Percentiles rank a stretch among this genome's conserved stretches.
Evolutionary conservation across 1,139 yeast species (phyloP).

Genomic region (Geotrichum candidum): DNA sequence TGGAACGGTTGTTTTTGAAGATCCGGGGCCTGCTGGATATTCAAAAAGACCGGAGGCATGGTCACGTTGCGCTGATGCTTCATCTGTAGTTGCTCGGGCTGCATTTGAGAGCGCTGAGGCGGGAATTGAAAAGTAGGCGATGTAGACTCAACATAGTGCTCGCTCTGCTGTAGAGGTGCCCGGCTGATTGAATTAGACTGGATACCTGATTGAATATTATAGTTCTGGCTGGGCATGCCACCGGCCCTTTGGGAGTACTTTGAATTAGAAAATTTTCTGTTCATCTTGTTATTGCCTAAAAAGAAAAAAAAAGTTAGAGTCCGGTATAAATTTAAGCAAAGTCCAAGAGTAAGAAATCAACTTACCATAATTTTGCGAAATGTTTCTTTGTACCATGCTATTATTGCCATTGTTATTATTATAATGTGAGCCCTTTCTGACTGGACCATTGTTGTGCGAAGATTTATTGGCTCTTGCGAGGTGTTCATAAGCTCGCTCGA

Average conservation of each 20-base stretch:
- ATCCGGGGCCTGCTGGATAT: neutral
- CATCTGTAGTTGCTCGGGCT: neutral
- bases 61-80: conserved; percentile 14
- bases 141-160: neutral
- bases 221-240: neutral
- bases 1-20: neutral
- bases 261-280: neutral
- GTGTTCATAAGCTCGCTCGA: conserved; percentile 11
- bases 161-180: neutral
- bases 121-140: neutral
- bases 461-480: conserved; percentile 7
- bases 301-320: neutral
- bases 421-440: conserved; percentile 1
- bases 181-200: neutral
- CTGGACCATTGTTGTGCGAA: neutral
- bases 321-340: neutral
- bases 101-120: neutral
- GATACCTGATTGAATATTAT: neutral
- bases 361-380: conserved; percentile 14
- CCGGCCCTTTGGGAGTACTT: neutral
- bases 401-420: neutral
- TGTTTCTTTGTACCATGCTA: conserved; percentile 1
- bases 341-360: neutral
- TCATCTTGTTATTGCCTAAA: neutral
- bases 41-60: conserved; percentile 12